Conservation (phyloP, 148 eudicot species). For the Persicaria tinctoria region DNA sequence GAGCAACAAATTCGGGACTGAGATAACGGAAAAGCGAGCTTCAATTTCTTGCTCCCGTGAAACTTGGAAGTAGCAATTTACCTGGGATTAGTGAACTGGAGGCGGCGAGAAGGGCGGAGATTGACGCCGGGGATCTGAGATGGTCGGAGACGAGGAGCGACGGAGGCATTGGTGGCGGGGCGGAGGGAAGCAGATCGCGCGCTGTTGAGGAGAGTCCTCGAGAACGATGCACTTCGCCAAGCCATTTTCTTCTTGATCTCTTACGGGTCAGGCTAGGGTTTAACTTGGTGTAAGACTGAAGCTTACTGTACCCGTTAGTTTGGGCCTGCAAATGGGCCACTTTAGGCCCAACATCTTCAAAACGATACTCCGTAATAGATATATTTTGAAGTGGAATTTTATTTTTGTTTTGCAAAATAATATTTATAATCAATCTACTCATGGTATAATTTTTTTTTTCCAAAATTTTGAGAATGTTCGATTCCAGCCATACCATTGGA, state of each 20-base stretch:
- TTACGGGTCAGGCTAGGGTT: constrained; percentile 7
- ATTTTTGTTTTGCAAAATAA: too few species aligned
- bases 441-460: too few species aligned
- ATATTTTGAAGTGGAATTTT: too few species aligned
- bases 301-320: background rate
- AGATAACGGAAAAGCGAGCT: background rate
- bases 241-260: constrained; percentile 7
- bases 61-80: background rate
- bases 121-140: constrained; percentile 17
- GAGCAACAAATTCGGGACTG: background rate
- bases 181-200: constrained; percentile 23
- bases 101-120: constrained; percentile 23
- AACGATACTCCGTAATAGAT: background rate
- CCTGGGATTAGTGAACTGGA: constrained; percentile 30
- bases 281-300: background rate
- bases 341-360: background rate
- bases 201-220: constrained; percentile 32
- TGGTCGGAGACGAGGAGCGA: constrained; percentile 22
- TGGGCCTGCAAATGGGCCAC: background rate
- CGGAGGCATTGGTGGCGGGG: constrained; percentile 15
- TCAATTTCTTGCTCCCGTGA: background rate
- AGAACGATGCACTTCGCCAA: constrained; percentile 32
- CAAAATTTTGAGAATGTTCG: too few species aligned
- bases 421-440: too few species aligned
- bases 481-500: too few species aligned